These are phyloP conservation scores for Darksidea phi DNA, from an alignment of 495 filamentous ascomycete species.

Conservation along the genomic window DNA sequence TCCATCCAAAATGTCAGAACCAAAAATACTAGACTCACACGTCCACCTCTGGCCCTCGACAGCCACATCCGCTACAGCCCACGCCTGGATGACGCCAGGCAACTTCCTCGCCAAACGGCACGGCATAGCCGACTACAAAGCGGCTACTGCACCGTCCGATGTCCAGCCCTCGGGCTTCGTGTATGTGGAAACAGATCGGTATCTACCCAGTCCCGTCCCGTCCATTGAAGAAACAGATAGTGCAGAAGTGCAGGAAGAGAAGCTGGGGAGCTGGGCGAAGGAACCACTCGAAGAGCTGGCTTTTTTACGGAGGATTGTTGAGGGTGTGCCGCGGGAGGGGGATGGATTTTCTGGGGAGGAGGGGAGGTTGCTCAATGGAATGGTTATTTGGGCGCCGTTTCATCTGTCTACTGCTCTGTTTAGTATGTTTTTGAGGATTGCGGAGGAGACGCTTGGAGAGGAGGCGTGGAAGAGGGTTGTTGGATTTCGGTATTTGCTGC, in stretches of 20 bases:
- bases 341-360: slow-evolving; percentile 66
- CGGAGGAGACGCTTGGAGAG: slow-evolving; percentile 45
- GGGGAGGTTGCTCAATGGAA: slow-evolving; percentile 63
- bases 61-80: slow-evolving; percentile 53
- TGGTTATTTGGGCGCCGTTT: slow-evolving; percentile 82
- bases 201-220: slow-evolving; percentile 13
- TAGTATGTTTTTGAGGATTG: slow-evolving; percentile 35
- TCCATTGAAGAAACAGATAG: slow-evolving; percentile 2
- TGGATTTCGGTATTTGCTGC: slow-evolving; percentile 78
- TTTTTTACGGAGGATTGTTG: slow-evolving; percentile 62
- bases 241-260: not conserved
- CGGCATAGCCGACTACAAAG: slow-evolving; percentile 22
- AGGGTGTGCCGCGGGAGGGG: slow-evolving; percentile 53
- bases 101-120: slow-evolving; percentile 51
- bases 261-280: slow-evolving; percentile 43
- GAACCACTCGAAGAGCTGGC: slow-evolving; percentile 70
- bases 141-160: slow-evolving; percentile 2
- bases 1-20: slow-evolving; percentile 25
- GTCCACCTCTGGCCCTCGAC: slow-evolving; percentile 76
- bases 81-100: slow-evolving; percentile 62
- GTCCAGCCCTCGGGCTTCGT: slow-evolving; percentile 62
- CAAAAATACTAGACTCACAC: slow-evolving; percentile 75
- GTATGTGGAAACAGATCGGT: slow-evolving; percentile 76
- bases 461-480: slow-evolving; percentile 51
- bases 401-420: slow-evolving; percentile 22